A percentile compares a stretch with the other conserved stretches of the same genome.
phyloP scores from a whole-genome alignment of 371 early-diverging fungal genomes.

The Rhizopus arrhizus region DNA sequence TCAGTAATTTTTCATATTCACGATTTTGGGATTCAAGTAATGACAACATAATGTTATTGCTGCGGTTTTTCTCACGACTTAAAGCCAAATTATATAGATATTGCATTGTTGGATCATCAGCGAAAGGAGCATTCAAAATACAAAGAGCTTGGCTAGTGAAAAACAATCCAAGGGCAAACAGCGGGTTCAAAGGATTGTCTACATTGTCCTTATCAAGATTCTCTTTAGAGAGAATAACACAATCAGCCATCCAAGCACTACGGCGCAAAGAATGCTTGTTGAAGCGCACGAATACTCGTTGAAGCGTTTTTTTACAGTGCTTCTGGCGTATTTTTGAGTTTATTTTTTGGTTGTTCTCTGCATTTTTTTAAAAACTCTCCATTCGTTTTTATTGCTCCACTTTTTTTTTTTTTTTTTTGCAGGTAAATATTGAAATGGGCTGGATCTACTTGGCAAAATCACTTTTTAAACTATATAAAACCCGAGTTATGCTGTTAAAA shows the following conservation, averaged over 20 bases:
- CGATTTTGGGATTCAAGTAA: not conserved
- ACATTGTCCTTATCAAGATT: conserved; percentile 2
- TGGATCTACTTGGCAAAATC: no score
- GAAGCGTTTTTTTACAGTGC: no score
- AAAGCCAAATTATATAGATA: not conserved
- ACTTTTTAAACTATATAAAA: no score
- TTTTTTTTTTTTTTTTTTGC: no score
- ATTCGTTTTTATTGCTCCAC: no score
- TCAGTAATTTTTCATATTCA: conserved; percentile 8
- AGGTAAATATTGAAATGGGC: no score
- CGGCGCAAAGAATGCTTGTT: no score
- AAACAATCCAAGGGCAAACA: conserved; percentile 4
- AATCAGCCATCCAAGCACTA: conserved; percentile 1
- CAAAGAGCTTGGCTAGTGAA: conserved; percentile 4
- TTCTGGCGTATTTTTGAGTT: no score
- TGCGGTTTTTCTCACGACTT: not conserved
- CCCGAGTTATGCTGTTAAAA: no score
- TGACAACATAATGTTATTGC: not conserved
- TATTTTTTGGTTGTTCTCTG: no score
- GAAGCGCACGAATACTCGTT: no score
- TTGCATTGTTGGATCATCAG: conserved; percentile 1
- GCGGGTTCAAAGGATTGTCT: conserved; percentile 4
- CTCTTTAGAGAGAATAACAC: conserved; percentile 5
- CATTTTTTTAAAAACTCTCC: no score
- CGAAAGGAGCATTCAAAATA: conserved; percentile 6